Percentiles rank a stretch among this genome's conserved stretches.
These are phyloP conservation scores for Diaporthe vaccinii DNA, from an alignment of 2,329 filamentous ascomycete species.

Conservation along the genomic window DNA sequence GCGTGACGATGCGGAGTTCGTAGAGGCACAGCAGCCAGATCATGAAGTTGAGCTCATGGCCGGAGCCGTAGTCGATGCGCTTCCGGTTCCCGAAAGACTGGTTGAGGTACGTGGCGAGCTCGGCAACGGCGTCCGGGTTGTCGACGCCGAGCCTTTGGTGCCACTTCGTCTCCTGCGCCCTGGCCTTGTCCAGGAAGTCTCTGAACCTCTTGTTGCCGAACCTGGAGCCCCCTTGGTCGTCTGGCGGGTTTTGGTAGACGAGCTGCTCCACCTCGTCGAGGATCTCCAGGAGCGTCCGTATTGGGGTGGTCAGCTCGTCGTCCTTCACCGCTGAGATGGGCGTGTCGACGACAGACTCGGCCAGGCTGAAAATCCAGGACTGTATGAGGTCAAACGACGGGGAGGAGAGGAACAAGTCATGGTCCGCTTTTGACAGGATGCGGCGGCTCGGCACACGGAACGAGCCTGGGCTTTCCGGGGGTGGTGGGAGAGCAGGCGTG, in stretches of 20 bases:
- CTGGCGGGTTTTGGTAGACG: slow-evolving; percentile 78
- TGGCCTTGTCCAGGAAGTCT: slow-evolving; percentile 79
- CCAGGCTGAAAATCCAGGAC: slow-evolving; percentile 88
- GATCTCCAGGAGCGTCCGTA: slow-evolving; percentile 76
- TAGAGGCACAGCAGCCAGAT: slow-evolving; percentile 97
- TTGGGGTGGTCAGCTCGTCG: slow-evolving; percentile 67
- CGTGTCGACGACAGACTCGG: slow-evolving; percentile 82
- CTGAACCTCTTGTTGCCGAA: slow-evolving; percentile 97
- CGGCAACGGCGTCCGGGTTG: slow-evolving; percentile 69
- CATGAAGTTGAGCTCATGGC: slow-evolving; percentile 97
- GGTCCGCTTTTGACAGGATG: slow-evolving; percentile 85
- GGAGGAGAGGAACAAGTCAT: slow-evolving; percentile 84
- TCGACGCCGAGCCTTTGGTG: slow-evolving; percentile 71
- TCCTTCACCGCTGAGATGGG: slow-evolving; percentile 74
- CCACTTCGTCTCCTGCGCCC: slow-evolving; percentile 70
- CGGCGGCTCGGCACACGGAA: slow-evolving; percentile 80
- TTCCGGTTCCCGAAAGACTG: slow-evolving; percentile 88
- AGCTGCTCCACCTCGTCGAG: slow-evolving; percentile 78
- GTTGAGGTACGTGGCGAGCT: slow-evolving; percentile 83
- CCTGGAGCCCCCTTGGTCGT: slow-evolving; percentile 88
- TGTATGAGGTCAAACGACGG: slow-evolving; percentile 81
- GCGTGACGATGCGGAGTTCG: slow-evolving; percentile 76
- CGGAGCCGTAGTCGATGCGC: slow-evolving; percentile 96
- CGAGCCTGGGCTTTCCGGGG: slow-evolving; percentile 69
- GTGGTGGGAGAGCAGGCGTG: slow-evolving; percentile 80